phyloP scores from a whole-genome alignment of 768 basidiomycete species.

The Mrakia gelida region DNA sequence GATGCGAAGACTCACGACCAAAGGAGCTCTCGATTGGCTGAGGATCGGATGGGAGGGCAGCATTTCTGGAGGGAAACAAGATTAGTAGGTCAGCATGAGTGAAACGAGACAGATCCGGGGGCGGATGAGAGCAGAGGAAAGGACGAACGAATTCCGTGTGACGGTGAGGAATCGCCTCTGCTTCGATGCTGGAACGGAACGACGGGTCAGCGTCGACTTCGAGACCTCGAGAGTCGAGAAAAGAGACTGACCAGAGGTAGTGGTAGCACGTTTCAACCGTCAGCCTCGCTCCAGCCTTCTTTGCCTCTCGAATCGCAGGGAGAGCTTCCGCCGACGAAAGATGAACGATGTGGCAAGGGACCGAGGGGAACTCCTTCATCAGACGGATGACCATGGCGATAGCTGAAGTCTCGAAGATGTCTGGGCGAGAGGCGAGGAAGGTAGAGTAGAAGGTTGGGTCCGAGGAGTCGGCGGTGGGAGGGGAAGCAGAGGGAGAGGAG shows the following conservation, averaged over 20 bases:
- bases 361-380: constrained; percentile 57
- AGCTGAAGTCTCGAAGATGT: constrained; percentile 71
- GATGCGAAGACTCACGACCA: constrained; percentile 59
- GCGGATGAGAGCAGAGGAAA: background rate
- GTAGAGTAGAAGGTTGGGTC: constrained; percentile 65
- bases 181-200: constrained; percentile 48
- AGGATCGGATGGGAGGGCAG: constrained; percentile 83
- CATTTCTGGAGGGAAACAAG: constrained; percentile 81
- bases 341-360: constrained; percentile 81
- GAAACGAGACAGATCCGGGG: no score
- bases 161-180: constrained; percentile 62
- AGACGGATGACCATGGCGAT: constrained; percentile 70
- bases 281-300: constrained; percentile 57
- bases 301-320: constrained; percentile 67
- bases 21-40: constrained; percentile 64
- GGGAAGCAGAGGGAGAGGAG: constrained; percentile 10
- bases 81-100: background rate
- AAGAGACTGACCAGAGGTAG: constrained; percentile 59
- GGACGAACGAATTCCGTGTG: constrained; percentile 21
- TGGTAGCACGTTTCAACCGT: constrained; percentile 98
- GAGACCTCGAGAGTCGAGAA: no score
- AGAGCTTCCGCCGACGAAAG: constrained; percentile 81
- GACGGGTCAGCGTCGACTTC: no score
- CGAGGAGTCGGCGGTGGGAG: constrained; percentile 34
- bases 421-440: constrained; percentile 80